phyloP scores from a whole-genome alignment of 768 basidiomycete genomes.

The Naganishia onofrii region DNA sequence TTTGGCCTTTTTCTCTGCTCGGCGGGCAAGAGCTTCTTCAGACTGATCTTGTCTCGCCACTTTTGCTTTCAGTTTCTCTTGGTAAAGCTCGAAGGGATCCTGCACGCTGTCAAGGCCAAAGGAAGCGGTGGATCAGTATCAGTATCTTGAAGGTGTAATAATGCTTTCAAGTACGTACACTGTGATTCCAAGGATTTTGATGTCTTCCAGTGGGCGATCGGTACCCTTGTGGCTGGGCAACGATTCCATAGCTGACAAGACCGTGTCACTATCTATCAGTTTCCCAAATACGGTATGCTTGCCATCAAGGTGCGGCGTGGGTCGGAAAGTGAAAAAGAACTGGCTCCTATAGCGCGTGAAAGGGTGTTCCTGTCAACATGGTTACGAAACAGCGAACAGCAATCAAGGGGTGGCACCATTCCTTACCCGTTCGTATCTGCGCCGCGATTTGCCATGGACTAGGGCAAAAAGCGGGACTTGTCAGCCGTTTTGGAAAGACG shows the following conservation, averaged over 20 bases:
- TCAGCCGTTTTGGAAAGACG: too few species aligned
- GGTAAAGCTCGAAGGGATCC: constrained; percentile 94
- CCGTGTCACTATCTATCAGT: constrained; percentile 82
- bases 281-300: constrained; percentile 98
- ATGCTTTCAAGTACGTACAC: constrained; percentile 63
- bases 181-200: constrained; percentile 78
- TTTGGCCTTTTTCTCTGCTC: constrained; percentile 55
- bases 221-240: constrained; percentile 77
- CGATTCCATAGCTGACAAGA: constrained; percentile 62
- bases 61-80: constrained; percentile 61
- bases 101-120: constrained; percentile 53
- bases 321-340: constrained; percentile 85
- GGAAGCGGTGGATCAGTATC: neutral
- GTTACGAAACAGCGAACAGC: constrained; percentile 47
- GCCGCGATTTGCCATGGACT: constrained; percentile 94
- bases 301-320: constrained; percentile 79
- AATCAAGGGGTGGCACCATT: neutral
- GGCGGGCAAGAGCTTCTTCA: constrained; percentile 58
- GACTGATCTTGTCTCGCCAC: constrained; percentile 61
- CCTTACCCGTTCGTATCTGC: constrained; percentile 80
- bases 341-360: constrained; percentile 63
- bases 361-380: neutral
- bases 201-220: constrained; percentile 78
- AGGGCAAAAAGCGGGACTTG: neutral
- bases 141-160: too few species aligned